Percentiles rank a stretch among this genome's conserved stretches.
phyloP scores from a whole-genome alignment of 1,284 basidiomycete genomes.

The Malassezia restricta region DNA sequence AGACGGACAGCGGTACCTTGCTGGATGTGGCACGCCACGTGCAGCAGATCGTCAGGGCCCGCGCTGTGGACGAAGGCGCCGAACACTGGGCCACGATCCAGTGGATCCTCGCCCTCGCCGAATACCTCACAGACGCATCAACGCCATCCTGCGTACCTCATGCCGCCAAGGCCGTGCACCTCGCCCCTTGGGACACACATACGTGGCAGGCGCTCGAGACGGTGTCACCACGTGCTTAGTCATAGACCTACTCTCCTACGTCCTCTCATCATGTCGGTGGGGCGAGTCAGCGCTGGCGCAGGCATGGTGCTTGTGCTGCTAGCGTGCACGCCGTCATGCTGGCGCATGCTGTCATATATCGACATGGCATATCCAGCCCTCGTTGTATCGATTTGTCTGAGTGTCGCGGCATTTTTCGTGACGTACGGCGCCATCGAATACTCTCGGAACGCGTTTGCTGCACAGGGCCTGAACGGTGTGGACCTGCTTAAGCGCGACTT shows the following conservation, averaged over 20 bases:
- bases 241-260: neutral
- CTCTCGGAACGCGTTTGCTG: conserved; percentile 27
- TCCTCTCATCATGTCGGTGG: neutral
- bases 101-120: neutral
- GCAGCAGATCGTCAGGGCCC: neutral
- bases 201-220: conserved; percentile 1
- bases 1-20: neutral
- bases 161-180: conserved; percentile 6
- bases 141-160: neutral
- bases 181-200: conserved; percentile 52
- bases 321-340: too few relatives aligned
- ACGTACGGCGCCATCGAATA: conserved; percentile 19
- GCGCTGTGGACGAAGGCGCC: neutral
- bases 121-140: neutral
- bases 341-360: neutral
- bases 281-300: neutral
- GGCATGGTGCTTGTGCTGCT: neutral
- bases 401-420: conserved; percentile 20
- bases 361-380: conserved; percentile 12
- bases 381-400: conserved; percentile 16
- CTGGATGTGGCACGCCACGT: conserved; percentile 1
- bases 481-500: conserved; percentile 33
- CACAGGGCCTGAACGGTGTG: conserved; percentile 31
- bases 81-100: conserved; percentile 3
- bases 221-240: conserved; percentile 4